Base-by-base conservation (phyloP, 352 stramenopile species). In the Phytophthora cryptogea region DNA sequence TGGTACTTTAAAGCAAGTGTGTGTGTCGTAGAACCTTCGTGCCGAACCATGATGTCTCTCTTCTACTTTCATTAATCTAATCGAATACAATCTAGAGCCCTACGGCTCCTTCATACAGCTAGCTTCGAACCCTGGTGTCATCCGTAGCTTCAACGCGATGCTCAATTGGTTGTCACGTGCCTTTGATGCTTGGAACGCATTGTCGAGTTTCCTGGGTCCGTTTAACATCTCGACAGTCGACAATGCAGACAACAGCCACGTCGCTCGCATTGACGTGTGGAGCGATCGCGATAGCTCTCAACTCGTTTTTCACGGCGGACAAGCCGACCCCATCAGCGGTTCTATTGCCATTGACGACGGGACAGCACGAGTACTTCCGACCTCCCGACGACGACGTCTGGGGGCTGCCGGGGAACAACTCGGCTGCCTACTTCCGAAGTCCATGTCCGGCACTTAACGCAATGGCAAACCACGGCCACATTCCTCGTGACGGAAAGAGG, bases 401-500 rank as follows among this genome's bases (percentile, higher is more conserved):
- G 11, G 76, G 79, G 0, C 54, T 80, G n/a, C 79, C 72, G 2
- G 76, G 74, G 16, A 76, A 68, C 63, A 69, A 5, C 8, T 60
- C 61, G 20, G 30, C 40, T 27, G 10, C 41, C 8, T 77, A 64
- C 54, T 62, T 55, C 26, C 71, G 71, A 50, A 72, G 63, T 39
- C 75, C 75, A 5, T 85, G 75, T 39, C 75, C 75, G 20, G 66
- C 68, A 8, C 57, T 85, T 33, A 85, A 85, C 39, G 13, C 72
- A 13, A 48, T 85, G 41, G 70, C 75, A 8, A 85, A 85, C 60
- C 72, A 85, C 56, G 73, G 73, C 35, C 55, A 80, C 59, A 39
- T 85, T 20, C 70, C 72, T 17, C 70, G 73, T n/a, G 64, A 74
- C 41, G 72, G 72, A 32, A 79, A 74, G 45, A 36, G 30, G 6